Percentiles rank a stretch among this genome's conserved stretches.
phyloP scores from a whole-genome alignment of 139 green algal species.

The Micromonas commoda region DNA sequence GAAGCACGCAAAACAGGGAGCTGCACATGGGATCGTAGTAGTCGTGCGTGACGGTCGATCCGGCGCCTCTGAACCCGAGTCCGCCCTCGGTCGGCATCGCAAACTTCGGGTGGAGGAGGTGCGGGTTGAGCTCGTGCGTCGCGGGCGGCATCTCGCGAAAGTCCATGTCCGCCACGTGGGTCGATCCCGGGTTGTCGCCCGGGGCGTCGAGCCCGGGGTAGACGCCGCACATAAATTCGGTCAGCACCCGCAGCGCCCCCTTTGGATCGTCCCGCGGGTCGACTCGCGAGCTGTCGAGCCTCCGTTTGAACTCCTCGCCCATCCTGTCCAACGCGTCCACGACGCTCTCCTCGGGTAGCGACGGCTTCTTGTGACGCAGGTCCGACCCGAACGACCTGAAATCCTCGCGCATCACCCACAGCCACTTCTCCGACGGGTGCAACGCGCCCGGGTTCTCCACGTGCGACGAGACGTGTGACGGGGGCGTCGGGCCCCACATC shows the following conservation, averaged over 20 bases:
- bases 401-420: no score
- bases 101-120: not conserved
- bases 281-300: not conserved
- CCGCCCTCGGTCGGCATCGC: not conserved
- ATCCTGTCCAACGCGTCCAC: not conserved
- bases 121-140: no score
- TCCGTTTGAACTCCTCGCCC: not conserved
- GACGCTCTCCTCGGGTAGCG: not conserved
- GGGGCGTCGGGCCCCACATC: no score
- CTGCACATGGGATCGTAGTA: not conserved
- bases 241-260: not conserved
- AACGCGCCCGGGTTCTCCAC: no score
- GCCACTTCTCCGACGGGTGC: no score
- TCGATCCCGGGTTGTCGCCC: not conserved
- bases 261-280: not conserved
- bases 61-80: not conserved
- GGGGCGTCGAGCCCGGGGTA: not conserved
- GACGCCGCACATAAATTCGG: not conserved
- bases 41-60: no score
- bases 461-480: no score
- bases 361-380: constrained; percentile 4
- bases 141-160: no score
- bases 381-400: no score
- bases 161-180: not conserved
- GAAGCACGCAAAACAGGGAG: not conserved